Evolutionary conservation across 257 asterid genomes (phyloP).

Genomic region (Rhazya stricta): DNA sequence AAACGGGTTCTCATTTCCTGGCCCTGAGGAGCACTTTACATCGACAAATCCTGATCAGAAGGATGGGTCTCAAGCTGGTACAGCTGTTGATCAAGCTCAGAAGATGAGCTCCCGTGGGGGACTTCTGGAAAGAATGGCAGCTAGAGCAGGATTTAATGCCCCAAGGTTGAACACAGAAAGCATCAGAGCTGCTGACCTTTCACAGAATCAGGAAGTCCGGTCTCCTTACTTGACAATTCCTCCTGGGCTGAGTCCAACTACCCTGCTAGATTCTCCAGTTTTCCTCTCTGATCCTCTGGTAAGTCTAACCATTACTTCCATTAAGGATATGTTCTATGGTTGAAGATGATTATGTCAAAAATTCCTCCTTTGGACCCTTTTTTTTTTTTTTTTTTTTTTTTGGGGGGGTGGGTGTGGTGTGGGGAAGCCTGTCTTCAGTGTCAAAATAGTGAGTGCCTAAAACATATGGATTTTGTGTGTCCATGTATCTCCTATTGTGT

Average conservation of each 20-base stretch:
- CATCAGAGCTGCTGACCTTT: slow-evolving; percentile 44
- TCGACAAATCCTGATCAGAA: slow-evolving; percentile 18
- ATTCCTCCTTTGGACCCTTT: background rate
- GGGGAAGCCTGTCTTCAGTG: background rate
- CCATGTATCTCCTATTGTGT: background rate
- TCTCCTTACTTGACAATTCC: slow-evolving; percentile 73
- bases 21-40: slow-evolving; percentile 19
- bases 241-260: slow-evolving; percentile 86
- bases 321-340: background rate
- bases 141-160: slow-evolving; percentile 83
- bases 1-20: slow-evolving; percentile 19
- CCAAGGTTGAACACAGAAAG: slow-evolving; percentile 67
- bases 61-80: slow-evolving; percentile 21
- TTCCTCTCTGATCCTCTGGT: slow-evolving; percentile 71
- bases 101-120: slow-evolving; percentile 48
- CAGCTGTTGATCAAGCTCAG: slow-evolving; percentile 26
- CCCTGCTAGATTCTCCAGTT: slow-evolving; percentile 77
- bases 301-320: slow-evolving; percentile 7
- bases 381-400: too few relatives aligned
- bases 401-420: too few relatives aligned
- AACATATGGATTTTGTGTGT: background rate
- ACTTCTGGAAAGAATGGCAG: slow-evolving; percentile 76
- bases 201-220: slow-evolving; percentile 41
- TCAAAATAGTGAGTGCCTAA: background rate
- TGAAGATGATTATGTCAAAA: background rate